A percentile compares a stretch with the other conserved stretches of the same genome.
phyloP scores from a whole-genome alignment of 2,329 filamentous ascomycete species.

The Colletotrichum australisinense region DNA sequence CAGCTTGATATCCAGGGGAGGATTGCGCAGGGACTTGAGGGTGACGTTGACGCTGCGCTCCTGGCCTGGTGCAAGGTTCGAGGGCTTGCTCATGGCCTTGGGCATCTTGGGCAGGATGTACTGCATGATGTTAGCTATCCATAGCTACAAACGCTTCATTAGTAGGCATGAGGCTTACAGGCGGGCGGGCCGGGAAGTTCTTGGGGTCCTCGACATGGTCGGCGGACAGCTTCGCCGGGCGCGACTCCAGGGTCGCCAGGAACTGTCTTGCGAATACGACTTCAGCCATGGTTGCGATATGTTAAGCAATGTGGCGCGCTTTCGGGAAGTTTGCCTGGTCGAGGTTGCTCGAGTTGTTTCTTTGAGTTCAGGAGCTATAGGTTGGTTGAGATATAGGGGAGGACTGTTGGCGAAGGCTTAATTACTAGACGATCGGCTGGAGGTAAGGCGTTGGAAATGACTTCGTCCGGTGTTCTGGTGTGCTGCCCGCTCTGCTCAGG shows the following conservation, averaged over 20 bases:
- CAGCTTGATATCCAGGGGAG: slow-evolving; percentile 75
- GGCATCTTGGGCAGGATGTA: slow-evolving; percentile 79
- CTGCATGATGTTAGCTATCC: slow-evolving; percentile 51
- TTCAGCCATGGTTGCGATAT: slow-evolving; percentile 74
- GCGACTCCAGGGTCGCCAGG: slow-evolving; percentile 81
- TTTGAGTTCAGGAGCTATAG: background rate
- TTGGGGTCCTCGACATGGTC: slow-evolving; percentile 92
- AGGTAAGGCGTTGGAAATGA: slow-evolving; percentile 7
- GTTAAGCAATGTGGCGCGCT: background rate
- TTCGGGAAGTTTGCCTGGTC: background rate
- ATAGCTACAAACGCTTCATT: background rate
- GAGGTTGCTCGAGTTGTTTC: background rate
- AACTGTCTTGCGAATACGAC: slow-evolving; percentile 86
- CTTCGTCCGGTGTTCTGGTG: slow-evolving; percentile 29
- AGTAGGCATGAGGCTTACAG: slow-evolving; percentile 66
- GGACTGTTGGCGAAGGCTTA: background rate
- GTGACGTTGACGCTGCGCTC: slow-evolving; percentile 67
- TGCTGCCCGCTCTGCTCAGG: slow-evolving; percentile 12
- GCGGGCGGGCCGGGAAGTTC: slow-evolving; percentile 78
- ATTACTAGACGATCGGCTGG: background rate
- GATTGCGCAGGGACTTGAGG: slow-evolving; percentile 83
- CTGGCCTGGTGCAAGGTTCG: slow-evolving; percentile 61
- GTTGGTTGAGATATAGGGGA: background rate
- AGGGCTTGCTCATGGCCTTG: slow-evolving; percentile 63
- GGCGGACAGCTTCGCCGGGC: slow-evolving; percentile 82